These are phyloP conservation scores for Penicillium cinerascens DNA, from an alignment of 495 filamentous ascomycete species.

Conservation along the genomic window DNA sequence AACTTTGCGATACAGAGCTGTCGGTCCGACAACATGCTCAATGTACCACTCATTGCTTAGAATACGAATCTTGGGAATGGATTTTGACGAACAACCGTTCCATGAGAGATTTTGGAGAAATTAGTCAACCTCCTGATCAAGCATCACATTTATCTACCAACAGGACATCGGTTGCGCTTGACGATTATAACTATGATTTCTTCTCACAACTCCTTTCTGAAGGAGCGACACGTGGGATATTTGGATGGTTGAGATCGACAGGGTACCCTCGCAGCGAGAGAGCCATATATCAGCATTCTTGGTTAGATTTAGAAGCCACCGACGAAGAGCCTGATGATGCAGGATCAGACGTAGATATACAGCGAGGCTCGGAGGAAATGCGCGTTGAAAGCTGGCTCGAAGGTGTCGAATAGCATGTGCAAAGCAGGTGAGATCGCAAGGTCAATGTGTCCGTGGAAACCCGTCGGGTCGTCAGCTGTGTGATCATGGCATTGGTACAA, in stretches of 20 bases:
- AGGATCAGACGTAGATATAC: constrained; percentile 4
- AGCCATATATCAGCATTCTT: constrained; percentile 28
- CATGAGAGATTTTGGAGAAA: constrained; percentile 9
- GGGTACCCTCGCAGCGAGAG: constrained; percentile 16
- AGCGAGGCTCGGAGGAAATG: not conserved
- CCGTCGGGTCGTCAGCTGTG: too few relatives aligned
- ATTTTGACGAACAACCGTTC: constrained; percentile 11
- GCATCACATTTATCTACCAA: constrained; percentile 1
- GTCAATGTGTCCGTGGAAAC: not conserved
- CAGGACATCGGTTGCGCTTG: not conserved
- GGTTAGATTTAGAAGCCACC: constrained; percentile 23
- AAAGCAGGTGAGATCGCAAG: not conserved
- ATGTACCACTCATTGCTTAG: constrained; percentile 22
- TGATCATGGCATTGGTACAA: too few relatives aligned
- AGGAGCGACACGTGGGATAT: constrained; percentile 17
- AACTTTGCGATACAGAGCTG: constrained; percentile 22
- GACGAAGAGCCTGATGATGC: constrained; percentile 17
- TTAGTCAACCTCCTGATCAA: constrained; percentile 12
- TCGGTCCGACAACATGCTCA: constrained; percentile 22
- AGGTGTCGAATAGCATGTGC: constrained; percentile 2
- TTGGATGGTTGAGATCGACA: constrained; percentile 11
- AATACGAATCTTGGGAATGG: constrained; percentile 28
- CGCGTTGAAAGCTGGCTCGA: constrained; percentile 7
- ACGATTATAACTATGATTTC: constrained; percentile 7
- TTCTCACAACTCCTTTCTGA: constrained; percentile 2